Percentiles rank a stretch among this genome's conserved stretches.
Conservation (phyloP, 2,329 filamentous ascomycete genomes). For the Pezicula carpinea region DNA sequence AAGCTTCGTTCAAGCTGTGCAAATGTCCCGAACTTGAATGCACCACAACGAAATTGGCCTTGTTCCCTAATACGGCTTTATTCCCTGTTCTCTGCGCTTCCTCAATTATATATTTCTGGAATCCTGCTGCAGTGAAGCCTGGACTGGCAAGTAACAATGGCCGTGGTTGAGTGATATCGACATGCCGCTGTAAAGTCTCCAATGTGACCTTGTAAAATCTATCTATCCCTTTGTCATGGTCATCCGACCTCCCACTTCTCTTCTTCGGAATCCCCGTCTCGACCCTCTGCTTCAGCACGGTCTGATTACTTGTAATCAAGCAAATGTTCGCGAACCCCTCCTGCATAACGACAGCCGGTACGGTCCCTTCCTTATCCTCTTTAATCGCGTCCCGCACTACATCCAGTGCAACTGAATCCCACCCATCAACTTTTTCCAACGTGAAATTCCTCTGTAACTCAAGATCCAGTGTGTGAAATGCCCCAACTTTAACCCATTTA, state of each 20-base stretch:
- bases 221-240: conserved; percentile 66
- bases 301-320: conserved; percentile 75
- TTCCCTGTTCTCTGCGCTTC: conserved; percentile 55
- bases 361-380: conserved; percentile 72
- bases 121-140: conserved; percentile 78
- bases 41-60: conserved; percentile 65
- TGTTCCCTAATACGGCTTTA: conserved; percentile 62
- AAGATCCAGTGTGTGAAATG: conserved; percentile 72
- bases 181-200: conserved; percentile 68
- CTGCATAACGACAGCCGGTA: conserved; percentile 91
- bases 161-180: conserved; percentile 66
- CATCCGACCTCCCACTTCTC: conserved; percentile 52
- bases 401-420: conserved; percentile 84
- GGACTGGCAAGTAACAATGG: conserved; percentile 84
- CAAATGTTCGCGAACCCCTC: conserved; percentile 82
- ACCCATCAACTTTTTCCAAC: conserved; percentile 76
- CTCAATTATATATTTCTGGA: conserved; percentile 70
- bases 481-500: conserved; percentile 60
- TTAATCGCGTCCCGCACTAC: conserved; percentile 76
- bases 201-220: conserved; percentile 77
- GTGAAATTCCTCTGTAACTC: conserved; percentile 86
- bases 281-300: conserved; percentile 65
- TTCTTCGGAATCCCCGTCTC: conserved; percentile 66
- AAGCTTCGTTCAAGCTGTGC: conserved; percentile 81
- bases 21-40: conserved; percentile 83